Evolutionary conservation across 768 basidiomycete genomes (phyloP), one percentile per base, ranked within the genome.

Genomic region (Phylloporus arenicola): DNA sequence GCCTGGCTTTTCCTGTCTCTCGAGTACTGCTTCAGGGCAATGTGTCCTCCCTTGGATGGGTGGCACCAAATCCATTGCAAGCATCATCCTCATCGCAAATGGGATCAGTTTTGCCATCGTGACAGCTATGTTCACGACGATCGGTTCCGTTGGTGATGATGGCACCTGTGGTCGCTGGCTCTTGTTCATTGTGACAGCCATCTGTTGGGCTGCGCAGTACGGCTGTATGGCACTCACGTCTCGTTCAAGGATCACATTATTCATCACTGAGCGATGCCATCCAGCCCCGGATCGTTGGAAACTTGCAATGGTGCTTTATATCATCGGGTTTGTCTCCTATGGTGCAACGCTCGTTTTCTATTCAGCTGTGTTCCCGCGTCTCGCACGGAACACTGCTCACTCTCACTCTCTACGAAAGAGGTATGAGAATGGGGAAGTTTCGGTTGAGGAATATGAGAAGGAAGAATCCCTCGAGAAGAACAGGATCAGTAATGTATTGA

Each of bases 391-490:
- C 60, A 91, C 88, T 0, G 66, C 74, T 4, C 84, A 79, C 55
- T 72, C 87, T 3, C 77, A 82, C 13, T 65, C 64, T 2, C 66
- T 89, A 4, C 71, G 74, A 29, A 76, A 75, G 43, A 77, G 73
- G 56, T 82, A 77, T 48, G 82, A 84, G 45, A 72, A 71, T 0
- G 84, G 84, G 0, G 78, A 84, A 51, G 79, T 84, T 11, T 57
- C 72, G 0, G 65, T 69, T 13, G 83, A 83, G 46, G 82, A 77
- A 54, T 89, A 85, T 56, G 88, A 90, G 59, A 61, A 54, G 16
- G 87, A 88, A 59, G 87, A 90, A 59, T 86, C 84, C 30, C 58
- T 91, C 39, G 86, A 91, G 69, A 89, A 89, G 76, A 92, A 89
- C 55, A 71, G 83, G 53, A 86, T 92, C 51, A 87, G 88, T 61